Evolutionary conservation across 805 yeast genomes (phyloP).

Genomic region (Monosporozyma solicola): DNA sequence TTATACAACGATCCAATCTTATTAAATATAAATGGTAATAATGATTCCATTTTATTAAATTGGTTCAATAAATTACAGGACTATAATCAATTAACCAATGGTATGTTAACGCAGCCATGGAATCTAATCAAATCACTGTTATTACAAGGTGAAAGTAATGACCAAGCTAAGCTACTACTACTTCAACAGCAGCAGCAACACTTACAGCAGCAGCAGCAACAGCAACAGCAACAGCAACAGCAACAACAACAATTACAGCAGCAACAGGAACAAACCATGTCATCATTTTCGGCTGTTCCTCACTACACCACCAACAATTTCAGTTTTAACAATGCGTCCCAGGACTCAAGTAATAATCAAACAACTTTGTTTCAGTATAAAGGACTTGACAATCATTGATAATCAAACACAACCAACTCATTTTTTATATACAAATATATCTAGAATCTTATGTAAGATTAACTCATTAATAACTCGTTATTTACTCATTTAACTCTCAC

Average conservation of each 20-base stretch:
- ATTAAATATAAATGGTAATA: constrained; percentile 12
- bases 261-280: not conserved
- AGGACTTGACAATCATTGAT: not conserved
- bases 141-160: not conserved
- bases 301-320: not conserved
- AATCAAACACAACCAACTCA: not conserved
- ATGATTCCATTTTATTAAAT: constrained; percentile 10
- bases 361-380: not conserved
- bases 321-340: not conserved
- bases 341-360: not conserved
- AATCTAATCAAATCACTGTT: constrained; percentile 17
- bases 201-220: not conserved
- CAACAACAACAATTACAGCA: not conserved
- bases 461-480: not conserved
- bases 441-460: not conserved
- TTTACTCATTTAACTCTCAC: not conserved
- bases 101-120: constrained; percentile 20
- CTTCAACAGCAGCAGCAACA: not conserved
- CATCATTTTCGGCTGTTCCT: not conserved
- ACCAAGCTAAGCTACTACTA: not conserved
- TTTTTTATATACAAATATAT: too few relatives aligned
- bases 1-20: constrained; percentile 16
- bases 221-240: not conserved
- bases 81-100: constrained; percentile 20
- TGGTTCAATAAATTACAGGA: constrained; percentile 18